These are phyloP conservation scores for Colletotrichum sp. DNA, from an alignment of 2,329 filamentous ascomycete genomes.

Conservation along the genomic window DNA sequence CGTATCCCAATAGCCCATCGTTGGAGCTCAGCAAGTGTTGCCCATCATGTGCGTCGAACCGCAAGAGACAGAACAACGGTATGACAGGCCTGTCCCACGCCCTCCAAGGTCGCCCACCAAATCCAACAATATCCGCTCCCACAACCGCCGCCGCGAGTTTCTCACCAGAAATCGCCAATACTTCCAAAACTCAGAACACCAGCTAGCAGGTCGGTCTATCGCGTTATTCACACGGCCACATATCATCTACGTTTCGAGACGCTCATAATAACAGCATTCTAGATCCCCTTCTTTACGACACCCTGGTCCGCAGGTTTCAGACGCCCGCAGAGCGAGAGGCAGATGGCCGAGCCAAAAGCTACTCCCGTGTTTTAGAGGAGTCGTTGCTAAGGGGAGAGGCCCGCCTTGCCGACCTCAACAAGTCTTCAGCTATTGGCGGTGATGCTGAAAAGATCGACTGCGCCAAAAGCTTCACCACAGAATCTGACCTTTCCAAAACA, in stretches of 20 bases:
- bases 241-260: neutral
- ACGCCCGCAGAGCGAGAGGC: conserved; percentile 74
- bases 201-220: conserved; percentile 52
- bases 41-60: neutral
- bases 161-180: conserved; percentile 76
- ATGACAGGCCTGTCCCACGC: conserved; percentile 47
- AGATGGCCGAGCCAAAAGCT: conserved; percentile 77
- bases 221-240: neutral
- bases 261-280: neutral
- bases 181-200: conserved; percentile 62
- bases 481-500: conserved; percentile 41
- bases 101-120: conserved; percentile 46
- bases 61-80: neutral
- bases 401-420: conserved; percentile 64
- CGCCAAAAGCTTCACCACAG: neutral
- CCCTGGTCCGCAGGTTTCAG: conserved; percentile 78
- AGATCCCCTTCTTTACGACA: conserved; percentile 85
- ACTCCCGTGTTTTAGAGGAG: conserved; percentile 78
- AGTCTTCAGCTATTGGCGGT: neutral
- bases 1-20: neutral
- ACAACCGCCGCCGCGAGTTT: conserved; percentile 81
- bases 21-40: neutral
- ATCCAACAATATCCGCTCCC: conserved; percentile 58
- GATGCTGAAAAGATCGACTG: neutral
- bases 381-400: conserved; percentile 79